phyloP scores from a whole-genome alignment of 441 rosid species.

The Pelargonium hybrid region DNA sequence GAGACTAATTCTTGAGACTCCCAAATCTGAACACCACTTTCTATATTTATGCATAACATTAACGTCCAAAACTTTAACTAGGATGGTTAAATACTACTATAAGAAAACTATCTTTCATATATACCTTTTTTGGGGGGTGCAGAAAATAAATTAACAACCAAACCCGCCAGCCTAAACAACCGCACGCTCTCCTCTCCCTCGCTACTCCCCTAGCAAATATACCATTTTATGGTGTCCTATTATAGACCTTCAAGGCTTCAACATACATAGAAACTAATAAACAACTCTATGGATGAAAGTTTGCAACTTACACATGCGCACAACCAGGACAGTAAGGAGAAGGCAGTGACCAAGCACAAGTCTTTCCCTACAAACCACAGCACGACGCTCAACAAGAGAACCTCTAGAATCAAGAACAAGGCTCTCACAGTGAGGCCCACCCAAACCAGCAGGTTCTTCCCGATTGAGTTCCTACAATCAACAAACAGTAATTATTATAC shows the following conservation, averaged over 20 bases:
- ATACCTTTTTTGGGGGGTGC: too few relatives aligned
- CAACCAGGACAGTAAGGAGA: conserved; percentile 70
- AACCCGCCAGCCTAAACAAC: too few relatives aligned
- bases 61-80: neutral
- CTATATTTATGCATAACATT: neutral
- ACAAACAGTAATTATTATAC: conserved; percentile 14
- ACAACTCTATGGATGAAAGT: neutral
- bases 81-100: neutral
- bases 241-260: neutral
- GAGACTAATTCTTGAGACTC: neutral
- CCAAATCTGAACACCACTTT: neutral
- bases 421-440: conserved; percentile 71
- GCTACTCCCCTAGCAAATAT: too few relatives aligned
- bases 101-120: neutral
- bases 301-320: conserved; percentile 59
- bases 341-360: conserved; percentile 84
- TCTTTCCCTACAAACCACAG: conserved; percentile 82
- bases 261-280: neutral
- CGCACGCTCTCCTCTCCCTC: too few relatives aligned
- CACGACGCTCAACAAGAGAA: conserved; percentile 73
- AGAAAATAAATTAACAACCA: too few relatives aligned
- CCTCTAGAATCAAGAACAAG: conserved; percentile 85
- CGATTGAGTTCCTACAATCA: conserved; percentile 70
- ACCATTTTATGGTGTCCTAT: neutral
- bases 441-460: conserved; percentile 88